Base-by-base conservation (phyloP, 2,329 filamentous ascomycete species). In the Cytospora mali region DNA sequence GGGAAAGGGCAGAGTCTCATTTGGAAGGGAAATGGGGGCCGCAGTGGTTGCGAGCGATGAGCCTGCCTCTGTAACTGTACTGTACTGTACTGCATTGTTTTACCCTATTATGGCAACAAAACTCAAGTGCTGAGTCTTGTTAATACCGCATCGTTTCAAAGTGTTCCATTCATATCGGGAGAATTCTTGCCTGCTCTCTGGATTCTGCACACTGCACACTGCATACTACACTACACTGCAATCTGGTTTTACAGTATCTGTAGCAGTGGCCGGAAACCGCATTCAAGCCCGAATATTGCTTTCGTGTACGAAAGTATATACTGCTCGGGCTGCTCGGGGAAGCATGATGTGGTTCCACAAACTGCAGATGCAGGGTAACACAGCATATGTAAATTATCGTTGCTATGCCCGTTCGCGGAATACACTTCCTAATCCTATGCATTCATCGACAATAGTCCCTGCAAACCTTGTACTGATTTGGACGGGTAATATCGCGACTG, bases 61-160 rank as follows among this genome's bases (percentile, higher is more conserved):
- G 33, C 33, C 48, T 49, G 21, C n/a, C 29, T 33, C 16, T 49
- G 29, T 27, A 29, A 27, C 16, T 49, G 29, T 27, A 29, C 23
- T 54, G 46, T 54, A 52, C 35, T 35, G 21, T 27, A 27, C 46
- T 60, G 50, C 50, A 27, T 21, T 54, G 50, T 53, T n/a, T 60
- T 60, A 54, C 53, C 33, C 29, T 54, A 35, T 35, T 28, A 27
- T 54, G 50, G 50, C 39, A 31, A 48, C 13, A 21, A 49, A 18
- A 60, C 58, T 60, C 58, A 60, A 60, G 58, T 60, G 58, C 58
- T 60, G 58, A 60, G 58, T 60, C 46, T 60, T 60, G 58, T 52
- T 42, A 48, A 52, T 54, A 35, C 18, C 16, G 16, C 16, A 1
- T 23, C 9, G 31, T 33, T 33, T 13, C 31, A 33, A 10, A 10